Base-by-base conservation (phyloP, 495 filamentous ascomycete species). In the Penicillium mononematosum region DNA sequence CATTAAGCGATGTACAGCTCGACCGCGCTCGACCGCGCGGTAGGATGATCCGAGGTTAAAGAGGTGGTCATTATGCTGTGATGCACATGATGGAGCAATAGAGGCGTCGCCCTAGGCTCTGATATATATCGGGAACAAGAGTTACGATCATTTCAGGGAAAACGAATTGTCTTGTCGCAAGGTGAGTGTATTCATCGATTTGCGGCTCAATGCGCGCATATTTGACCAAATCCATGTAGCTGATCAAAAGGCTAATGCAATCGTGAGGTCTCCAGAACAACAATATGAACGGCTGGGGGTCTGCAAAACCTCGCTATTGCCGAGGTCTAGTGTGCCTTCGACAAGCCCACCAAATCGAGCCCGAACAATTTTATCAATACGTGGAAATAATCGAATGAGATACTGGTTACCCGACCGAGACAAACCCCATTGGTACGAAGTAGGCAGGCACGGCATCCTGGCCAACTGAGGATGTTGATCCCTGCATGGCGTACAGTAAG, bases 371-470 rank as follows among this genome's bases (percentile, higher is more conserved):
- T 70, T 24, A 46, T 61, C 10, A 66, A 62, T 8, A 44, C 53
- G 10, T 71, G 66, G 68, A 63, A 63, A 7, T 68, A 66, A 20
- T 59, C 53, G n/a, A 60, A 45, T 39, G 62, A 69, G 2, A 62
- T 44, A 68, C 27, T 62, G 11, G 58, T 54, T 64, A 68, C 48
- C 63, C 66, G 5, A 57, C 45, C 17, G 58, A 67, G 45, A 25
- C 45, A 19, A 59, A 50, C 22, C 52, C 69, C 25, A 52, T 32
- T 1, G 7, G 34, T 9, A 55, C 67, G 57, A 58, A 50, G 5
- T 73, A 64, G 68, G 66, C 64, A 12, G 68, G 66, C 4, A 70
- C 68, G 55, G 59, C 55, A 38, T 71, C 69, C 48, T 32, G 56
- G 12, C 62, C 60, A 0, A 58, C 59, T 2, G 66, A 71, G 27